Evolutionary conservation across 306 rosid genomes (phyloP).

Genomic region (Luffa acutangula): DNA sequence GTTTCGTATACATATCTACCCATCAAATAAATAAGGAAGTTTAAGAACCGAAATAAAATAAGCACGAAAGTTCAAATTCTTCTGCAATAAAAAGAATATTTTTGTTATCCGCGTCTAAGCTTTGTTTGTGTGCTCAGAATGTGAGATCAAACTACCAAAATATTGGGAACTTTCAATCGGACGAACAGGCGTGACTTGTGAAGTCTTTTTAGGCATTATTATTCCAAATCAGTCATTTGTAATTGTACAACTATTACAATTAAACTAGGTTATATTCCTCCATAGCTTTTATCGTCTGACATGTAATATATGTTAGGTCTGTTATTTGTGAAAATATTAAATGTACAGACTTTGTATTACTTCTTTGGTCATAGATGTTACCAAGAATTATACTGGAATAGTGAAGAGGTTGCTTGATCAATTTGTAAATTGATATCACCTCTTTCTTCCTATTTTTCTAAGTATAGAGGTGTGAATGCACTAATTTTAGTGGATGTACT

Average conservation of each 20-base stretch:
- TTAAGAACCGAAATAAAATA: background rate
- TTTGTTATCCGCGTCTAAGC: background rate
- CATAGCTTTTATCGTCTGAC: background rate
- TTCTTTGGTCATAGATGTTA: background rate
- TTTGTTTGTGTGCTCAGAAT: constrained; percentile 27
- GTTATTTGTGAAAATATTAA: background rate
- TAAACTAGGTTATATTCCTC: background rate
- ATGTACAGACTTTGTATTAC: background rate
- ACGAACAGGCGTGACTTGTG: constrained; percentile 21
- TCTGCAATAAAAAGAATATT: background rate
- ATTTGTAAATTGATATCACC: background rate
- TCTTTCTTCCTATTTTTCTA: background rate
- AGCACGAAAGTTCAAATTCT: too few relatives aligned
- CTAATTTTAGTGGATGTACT: too few relatives aligned
- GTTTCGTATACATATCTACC: too few relatives aligned
- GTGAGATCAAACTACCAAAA: constrained; percentile 70
- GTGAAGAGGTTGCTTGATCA: background rate
- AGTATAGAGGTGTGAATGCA: too few relatives aligned
- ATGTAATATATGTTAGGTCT: background rate
- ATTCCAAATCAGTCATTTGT: background rate
- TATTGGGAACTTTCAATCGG: constrained; percentile 25
- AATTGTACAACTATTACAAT: background rate
- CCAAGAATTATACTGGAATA: background rate
- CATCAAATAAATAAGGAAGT: background rate
- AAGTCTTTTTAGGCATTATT: background rate